phyloP scores from a whole-genome alignment of 371 early-diverging fungal species.

The Mucor irregularis region DNA sequence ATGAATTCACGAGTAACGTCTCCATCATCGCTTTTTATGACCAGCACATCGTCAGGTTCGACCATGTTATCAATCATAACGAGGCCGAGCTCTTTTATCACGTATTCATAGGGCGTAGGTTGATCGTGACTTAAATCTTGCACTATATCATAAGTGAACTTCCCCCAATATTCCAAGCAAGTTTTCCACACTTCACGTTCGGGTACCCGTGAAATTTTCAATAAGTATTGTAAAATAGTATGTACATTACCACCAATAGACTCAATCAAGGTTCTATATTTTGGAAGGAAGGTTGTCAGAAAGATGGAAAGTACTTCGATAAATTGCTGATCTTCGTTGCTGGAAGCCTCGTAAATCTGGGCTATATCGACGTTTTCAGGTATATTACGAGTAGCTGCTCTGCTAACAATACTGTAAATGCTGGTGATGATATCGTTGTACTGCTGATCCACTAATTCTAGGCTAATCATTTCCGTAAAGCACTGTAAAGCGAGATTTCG shows the following conservation, averaged over 20 bases:
- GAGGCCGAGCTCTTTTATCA: slow-evolving; percentile 76
- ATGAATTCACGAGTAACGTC: slow-evolving; percentile 97
- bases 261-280: slow-evolving; percentile 74
- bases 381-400: background rate
- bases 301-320: slow-evolving; percentile 46
- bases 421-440: slow-evolving; percentile 6
- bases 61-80: slow-evolving; percentile 97
- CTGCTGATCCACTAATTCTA: slow-evolving; percentile 10
- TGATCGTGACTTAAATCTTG: slow-evolving; percentile 11
- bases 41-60: slow-evolving; percentile 93
- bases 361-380: background rate
- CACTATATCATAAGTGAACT: slow-evolving; percentile 43
- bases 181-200: slow-evolving; percentile 97
- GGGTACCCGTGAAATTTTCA: slow-evolving; percentile 83
- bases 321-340: slow-evolving; percentile 21
- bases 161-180: slow-evolving; percentile 95
- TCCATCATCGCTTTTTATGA: slow-evolving; percentile 98
- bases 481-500: slow-evolving; percentile 22
- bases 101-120: slow-evolving; percentile 65
- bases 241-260: slow-evolving; percentile 54
- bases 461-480: slow-evolving; percentile 19
- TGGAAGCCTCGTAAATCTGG: background rate
- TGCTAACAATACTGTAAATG: slow-evolving; percentile 1
- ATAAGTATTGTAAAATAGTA: slow-evolving; percentile 78
- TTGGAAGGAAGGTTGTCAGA: slow-evolving; percentile 78